phyloP scores from a whole-genome alignment of 768 basidiomycete species.

The Leucosporidium creatinivorum region DNA sequence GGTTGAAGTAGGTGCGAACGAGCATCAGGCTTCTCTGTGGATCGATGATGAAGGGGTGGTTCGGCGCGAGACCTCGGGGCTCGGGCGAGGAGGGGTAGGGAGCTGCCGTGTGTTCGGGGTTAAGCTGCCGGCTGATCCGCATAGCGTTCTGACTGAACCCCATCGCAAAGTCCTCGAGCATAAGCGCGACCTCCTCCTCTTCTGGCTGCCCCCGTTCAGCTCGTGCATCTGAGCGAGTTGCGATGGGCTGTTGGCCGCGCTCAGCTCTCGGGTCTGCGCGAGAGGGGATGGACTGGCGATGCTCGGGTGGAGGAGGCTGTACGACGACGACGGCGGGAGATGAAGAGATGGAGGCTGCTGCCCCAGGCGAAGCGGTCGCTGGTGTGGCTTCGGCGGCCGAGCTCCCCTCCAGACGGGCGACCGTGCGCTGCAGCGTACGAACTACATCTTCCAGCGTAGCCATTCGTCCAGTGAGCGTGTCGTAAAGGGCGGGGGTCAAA shows the following conservation, averaged over 20 bases:
- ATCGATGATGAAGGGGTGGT: constrained; percentile 1
- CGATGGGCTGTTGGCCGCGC: no score
- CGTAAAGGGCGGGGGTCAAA: no score
- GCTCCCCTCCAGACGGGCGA: no score
- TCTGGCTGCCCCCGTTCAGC: not conserved
- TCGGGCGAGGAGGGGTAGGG: not conserved
- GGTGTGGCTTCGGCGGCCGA: no score
- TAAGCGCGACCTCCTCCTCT: constrained; percentile 23
- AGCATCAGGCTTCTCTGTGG: constrained; percentile 2
- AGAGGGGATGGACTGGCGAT: no score
- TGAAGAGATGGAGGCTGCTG: no score
- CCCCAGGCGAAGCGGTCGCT: no score
- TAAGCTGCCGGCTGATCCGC: not conserved
- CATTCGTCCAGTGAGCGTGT: no score
- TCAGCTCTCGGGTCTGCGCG: not conserved
- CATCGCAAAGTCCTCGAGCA: constrained; percentile 29
- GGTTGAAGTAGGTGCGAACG: constrained; percentile 14
- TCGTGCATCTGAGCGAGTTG: not conserved
- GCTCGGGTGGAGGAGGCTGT: no score
- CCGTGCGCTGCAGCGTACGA: no score
- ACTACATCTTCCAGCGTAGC: no score
- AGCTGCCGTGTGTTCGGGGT: not conserved
- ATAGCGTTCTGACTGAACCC: not conserved
- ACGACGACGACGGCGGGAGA: no score
- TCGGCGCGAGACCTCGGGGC: not conserved